A percentile compares a stretch with the other conserved stretches of the same genome.
Conservation (phyloP, 352 stramenopile genomes). For the Pythium plurisporium region DNA sequence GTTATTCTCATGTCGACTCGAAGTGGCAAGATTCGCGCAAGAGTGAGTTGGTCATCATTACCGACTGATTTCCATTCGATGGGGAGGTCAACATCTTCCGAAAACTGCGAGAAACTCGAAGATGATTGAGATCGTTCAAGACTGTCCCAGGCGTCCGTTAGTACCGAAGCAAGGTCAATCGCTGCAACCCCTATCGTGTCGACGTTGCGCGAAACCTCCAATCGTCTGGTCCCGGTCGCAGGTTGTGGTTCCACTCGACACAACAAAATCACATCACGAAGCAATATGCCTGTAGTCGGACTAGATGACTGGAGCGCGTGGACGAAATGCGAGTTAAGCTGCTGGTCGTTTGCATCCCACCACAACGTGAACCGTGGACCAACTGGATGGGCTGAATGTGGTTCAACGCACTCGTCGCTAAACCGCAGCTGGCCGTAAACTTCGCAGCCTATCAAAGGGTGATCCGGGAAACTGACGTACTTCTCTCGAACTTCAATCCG, state of each 20-base stretch:
- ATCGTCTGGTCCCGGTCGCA: not conserved
- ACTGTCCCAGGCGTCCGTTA: not conserved
- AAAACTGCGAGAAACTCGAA: not conserved
- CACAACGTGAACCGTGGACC: constrained; percentile 41
- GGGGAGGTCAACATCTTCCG: constrained; percentile 9
- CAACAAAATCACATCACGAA: not conserved
- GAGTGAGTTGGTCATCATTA: not conserved
- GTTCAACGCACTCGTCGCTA: not conserved
- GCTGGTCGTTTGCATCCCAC: constrained; percentile 41
- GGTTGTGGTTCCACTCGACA: constrained; percentile 12
- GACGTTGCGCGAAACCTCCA: not conserved
- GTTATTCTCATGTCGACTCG: constrained; percentile 1
- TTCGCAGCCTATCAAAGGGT: constrained; percentile 31
- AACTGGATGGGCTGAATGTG: not conserved
- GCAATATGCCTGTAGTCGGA: not conserved
- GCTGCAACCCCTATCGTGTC: not conserved
- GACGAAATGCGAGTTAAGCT: constrained; percentile 43
- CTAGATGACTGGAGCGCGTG: constrained; percentile 24
- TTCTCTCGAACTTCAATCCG: constrained; percentile 11
- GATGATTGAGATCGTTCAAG: not conserved
- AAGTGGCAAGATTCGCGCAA: not conserved
- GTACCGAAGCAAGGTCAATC: constrained; percentile 3
- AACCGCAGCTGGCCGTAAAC: constrained; percentile 32
- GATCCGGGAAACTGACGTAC: not conserved
- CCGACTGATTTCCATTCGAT: constrained; percentile 6